phyloP scores from a whole-genome alignment of 2,329 filamentous ascomycete genomes.

The Tolypocladium inflatum region DNA sequence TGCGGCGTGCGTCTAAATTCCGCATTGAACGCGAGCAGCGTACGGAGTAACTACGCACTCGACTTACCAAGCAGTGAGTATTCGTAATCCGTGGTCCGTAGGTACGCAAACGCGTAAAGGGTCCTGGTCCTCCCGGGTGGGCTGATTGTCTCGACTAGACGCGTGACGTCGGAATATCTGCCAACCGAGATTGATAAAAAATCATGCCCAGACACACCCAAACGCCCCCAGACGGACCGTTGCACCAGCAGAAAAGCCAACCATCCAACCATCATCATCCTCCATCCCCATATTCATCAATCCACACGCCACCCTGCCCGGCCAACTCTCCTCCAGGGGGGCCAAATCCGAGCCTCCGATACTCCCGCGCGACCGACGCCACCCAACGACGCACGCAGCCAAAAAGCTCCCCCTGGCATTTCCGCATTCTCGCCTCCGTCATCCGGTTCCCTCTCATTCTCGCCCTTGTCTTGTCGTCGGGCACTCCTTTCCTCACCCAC shows the following conservation, averaged over 20 bases:
- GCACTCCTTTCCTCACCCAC: not conserved
- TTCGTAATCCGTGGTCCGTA: not conserved
- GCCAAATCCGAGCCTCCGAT: constrained; percentile 6
- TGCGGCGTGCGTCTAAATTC: not conserved
- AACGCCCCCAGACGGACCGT: not conserved
- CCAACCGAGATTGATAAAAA: constrained; percentile 4
- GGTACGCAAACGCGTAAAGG: not conserved
- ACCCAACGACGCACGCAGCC: not conserved
- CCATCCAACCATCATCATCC: not conserved
- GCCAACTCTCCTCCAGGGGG: not conserved
- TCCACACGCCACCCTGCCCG: not conserved
- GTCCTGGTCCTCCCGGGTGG: not conserved
- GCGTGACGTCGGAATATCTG: constrained; percentile 1
- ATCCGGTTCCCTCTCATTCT: not conserved
- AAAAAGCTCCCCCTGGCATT: not conserved
- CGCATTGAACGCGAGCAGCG: not conserved
- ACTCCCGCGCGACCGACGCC: constrained; percentile 3
- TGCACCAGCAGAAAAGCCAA: not conserved
- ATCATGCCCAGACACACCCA: not conserved
- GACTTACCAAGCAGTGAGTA: too few relatives aligned
- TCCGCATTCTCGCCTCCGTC: not conserved
- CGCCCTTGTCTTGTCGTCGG: not conserved
- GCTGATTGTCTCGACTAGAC: constrained; percentile 5
- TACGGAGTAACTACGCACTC: too few relatives aligned
- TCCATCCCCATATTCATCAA: not conserved